Evolutionary conservation across 2,329 filamentous ascomycete species (phyloP).

Genomic region (Ceratocystiopsis sp.): DNA sequence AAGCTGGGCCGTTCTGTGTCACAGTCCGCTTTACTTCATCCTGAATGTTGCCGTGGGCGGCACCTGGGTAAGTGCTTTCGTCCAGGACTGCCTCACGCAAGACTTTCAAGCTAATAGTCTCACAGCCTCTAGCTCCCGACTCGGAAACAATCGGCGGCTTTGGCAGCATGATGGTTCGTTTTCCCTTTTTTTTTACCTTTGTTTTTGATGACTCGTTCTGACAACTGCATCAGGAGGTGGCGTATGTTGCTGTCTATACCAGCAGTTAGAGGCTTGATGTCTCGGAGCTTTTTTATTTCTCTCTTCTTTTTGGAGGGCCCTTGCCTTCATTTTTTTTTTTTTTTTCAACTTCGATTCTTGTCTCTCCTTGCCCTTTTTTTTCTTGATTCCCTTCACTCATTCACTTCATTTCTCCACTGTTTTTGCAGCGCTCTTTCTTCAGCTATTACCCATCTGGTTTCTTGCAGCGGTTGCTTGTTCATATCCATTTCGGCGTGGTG

Average conservation of each 20-base stretch:
- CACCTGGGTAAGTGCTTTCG: constrained; percentile 16
- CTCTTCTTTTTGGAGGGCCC: neutral
- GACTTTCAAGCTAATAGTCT: neutral
- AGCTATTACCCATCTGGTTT: too few relatives aligned
- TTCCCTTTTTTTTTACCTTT: neutral
- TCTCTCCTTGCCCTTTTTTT: neutral
- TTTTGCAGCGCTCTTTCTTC: too few relatives aligned
- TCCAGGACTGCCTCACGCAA: neutral
- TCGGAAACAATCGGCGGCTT: constrained; percentile 18
- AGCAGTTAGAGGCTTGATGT: neutral
- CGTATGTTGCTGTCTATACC: constrained; percentile 23
- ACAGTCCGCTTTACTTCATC: constrained; percentile 26
- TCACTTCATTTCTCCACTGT: too few relatives aligned
- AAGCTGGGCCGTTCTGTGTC: constrained; percentile 27
- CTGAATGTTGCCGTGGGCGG: constrained; percentile 32
- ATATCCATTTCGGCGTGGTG: too few relatives aligned
- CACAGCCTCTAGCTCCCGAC: constrained; percentile 18
- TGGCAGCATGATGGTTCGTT: constrained; percentile 20
- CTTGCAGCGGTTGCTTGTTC: too few relatives aligned
- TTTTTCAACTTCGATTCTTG: neutral
- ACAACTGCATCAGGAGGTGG: constrained; percentile 13
- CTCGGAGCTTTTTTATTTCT: neutral
- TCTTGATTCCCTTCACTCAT: neutral
- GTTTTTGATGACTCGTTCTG: neutral
- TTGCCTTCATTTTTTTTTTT: neutral